phyloP scores from a whole-genome alignment of 176 grass and related monocot genomes.

The Thinopyrum elongatum region DNA sequence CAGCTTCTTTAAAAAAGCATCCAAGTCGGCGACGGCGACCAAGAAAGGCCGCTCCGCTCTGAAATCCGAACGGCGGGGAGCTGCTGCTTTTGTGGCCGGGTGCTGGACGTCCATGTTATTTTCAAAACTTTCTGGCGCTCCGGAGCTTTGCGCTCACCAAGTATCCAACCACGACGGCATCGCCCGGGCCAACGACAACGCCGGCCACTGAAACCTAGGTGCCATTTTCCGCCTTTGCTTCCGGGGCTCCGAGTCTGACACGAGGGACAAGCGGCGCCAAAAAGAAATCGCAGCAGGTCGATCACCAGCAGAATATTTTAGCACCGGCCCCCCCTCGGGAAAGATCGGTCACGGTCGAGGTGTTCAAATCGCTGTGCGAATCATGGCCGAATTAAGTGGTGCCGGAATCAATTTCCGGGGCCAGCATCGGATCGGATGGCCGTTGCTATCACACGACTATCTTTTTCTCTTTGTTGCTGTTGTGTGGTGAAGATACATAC shows the following conservation, averaged over 20 bases:
- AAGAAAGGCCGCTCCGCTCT: background rate
- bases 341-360: background rate
- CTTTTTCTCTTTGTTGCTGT: too few species aligned
- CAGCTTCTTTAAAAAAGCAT: background rate
- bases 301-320: background rate
- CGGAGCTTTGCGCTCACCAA: constrained; percentile 14
- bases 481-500: too few species aligned
- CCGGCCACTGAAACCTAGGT: constrained; percentile 8
- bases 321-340: background rate
- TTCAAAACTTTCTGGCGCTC: background rate
- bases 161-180: background rate
- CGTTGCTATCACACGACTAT: background rate
- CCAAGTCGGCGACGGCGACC: background rate
- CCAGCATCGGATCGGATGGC: background rate
- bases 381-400: constrained; percentile 11
- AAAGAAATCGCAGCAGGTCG: background rate
- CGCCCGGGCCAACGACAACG: constrained; percentile 5
- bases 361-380: background rate
- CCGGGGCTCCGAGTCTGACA: background rate
- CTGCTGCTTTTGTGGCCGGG: background rate
- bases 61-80: background rate
- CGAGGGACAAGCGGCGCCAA: background rate
- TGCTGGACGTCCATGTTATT: background rate
- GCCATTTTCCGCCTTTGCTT: background rate
- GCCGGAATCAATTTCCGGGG: background rate